Evolutionary conservation across 192 early-diverging fungal species (phyloP).

Genomic region (Backusella mclennaniae): DNA sequence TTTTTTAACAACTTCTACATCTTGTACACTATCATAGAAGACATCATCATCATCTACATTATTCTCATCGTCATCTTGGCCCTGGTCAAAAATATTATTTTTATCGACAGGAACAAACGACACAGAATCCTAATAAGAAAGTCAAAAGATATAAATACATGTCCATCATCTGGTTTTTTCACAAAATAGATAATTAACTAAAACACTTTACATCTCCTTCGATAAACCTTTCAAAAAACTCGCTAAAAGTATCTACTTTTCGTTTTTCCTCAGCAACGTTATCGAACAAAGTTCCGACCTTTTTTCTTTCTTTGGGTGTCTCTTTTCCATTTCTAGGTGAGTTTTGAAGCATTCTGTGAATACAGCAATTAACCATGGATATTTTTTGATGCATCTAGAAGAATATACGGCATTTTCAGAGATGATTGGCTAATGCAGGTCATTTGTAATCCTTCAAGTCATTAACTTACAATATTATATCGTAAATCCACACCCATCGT

Average conservation of each 20-base stretch:
- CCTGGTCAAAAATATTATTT: not conserved
- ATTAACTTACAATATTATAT: slow-evolving; percentile 50
- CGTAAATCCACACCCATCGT: slow-evolving; percentile 52
- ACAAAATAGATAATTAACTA: not conserved
- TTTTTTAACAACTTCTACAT: slow-evolving; percentile 10
- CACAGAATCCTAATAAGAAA: not conserved
- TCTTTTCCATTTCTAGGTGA: not conserved
- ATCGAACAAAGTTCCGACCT: not conserved
- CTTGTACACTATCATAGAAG: slow-evolving; percentile 29
- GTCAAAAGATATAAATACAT: not conserved
- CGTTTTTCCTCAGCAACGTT: not conserved
- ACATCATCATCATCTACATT: slow-evolving; percentile 12
- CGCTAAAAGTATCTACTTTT: slow-evolving; percentile 1
- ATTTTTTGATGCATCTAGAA: slow-evolving; percentile 65
- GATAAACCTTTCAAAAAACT: slow-evolving; percentile 11
- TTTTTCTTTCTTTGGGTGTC: not conserved
- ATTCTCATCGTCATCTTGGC: not conserved
- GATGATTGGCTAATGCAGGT: not conserved
- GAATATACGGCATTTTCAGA: not conserved
- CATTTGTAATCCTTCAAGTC: not conserved
- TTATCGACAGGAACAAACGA: not conserved
- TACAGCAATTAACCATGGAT: slow-evolving; percentile 82
- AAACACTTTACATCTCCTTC: slow-evolving; percentile 15
- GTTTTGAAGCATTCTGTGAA: slow-evolving; percentile 39
- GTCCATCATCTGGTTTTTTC: not conserved